These are phyloP conservation scores for Angophora floribunda DNA, from an alignment of 345 rosid species.

Conservation along the genomic window DNA sequence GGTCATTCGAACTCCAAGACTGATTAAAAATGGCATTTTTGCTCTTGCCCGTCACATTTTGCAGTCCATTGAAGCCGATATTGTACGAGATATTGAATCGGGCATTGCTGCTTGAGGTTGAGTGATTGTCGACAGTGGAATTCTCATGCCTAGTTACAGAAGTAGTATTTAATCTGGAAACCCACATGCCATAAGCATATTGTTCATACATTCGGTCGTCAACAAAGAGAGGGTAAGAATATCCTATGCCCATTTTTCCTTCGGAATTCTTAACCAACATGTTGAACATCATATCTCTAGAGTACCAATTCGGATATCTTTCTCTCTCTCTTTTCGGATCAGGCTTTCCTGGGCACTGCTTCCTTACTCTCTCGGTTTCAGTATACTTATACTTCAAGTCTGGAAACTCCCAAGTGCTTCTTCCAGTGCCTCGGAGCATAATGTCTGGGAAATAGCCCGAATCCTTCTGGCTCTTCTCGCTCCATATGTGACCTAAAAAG, in stretches of 20 bases:
- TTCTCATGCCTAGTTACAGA: neutral
- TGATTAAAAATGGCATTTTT: neutral
- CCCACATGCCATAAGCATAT: neutral
- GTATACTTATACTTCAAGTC: constrained; percentile 28
- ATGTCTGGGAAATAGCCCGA: constrained; percentile 19
- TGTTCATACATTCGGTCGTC: constrained; percentile 10
- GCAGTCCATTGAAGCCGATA: neutral
- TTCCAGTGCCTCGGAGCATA: neutral
- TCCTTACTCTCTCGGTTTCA: constrained; percentile 9
- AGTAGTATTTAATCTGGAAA: neutral
- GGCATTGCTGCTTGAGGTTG: neutral
- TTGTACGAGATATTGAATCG: constrained; percentile 23
- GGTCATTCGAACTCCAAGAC: neutral
- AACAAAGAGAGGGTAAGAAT: constrained; percentile 20
- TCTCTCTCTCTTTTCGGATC: neutral
- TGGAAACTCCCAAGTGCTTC: neutral
- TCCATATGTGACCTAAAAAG: constrained; percentile 25
- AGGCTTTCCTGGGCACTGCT: constrained; percentile 10
- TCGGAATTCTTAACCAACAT: constrained; percentile 2
- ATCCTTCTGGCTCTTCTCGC: constrained; percentile 2
- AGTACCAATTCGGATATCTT: constrained; percentile 14
- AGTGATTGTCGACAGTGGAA: neutral
- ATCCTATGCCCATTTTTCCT: constrained; percentile 16
- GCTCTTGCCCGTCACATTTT: neutral
- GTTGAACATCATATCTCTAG: constrained; percentile 18